Conservation (phyloP, 352 stramenopile genomes). For the Globisporangium spiculum region DNA sequence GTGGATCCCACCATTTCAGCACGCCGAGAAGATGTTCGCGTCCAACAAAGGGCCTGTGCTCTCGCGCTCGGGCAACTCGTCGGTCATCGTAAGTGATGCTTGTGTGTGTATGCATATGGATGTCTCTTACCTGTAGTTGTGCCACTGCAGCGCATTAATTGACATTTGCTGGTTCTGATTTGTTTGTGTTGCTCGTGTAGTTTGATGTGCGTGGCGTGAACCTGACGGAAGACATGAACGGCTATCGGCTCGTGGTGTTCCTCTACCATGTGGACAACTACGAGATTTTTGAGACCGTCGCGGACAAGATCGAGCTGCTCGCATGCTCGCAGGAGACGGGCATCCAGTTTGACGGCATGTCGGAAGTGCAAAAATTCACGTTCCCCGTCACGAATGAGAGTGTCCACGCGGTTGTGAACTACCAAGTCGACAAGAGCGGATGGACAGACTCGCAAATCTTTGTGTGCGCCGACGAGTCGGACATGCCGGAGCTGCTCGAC, state of each 20-base stretch:
- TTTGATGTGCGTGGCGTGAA: conserved; percentile 70
- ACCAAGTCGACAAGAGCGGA: conserved; percentile 58
- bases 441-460: conserved; percentile 85
- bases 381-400: conserved; percentile 60
- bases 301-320: conserved; percentile 72
- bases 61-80: conserved; percentile 58
- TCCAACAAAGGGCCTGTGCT: conserved; percentile 68
- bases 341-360: conserved; percentile 62
- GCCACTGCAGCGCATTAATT: background rate
- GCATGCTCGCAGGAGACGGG: conserved; percentile 47
- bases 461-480: conserved; percentile 61
- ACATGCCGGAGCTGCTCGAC: conserved; percentile 41
- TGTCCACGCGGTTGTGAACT: conserved; percentile 46
- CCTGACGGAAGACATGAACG: conserved; percentile 61
- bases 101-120: background rate
- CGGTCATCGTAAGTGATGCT: conserved; percentile 39
- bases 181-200: conserved; percentile 16
- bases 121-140: background rate
- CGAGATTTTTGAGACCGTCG: conserved; percentile 53
- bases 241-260: conserved; percentile 76
- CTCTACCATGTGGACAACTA: conserved; percentile 82
- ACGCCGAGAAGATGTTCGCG: conserved; percentile 85
- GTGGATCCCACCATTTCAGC: conserved; percentile 80
- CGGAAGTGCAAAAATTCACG: conserved; percentile 54
- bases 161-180: background rate